Evolutionary conservation across 768 basidiomycete genomes (phyloP).

Genomic region (Leccinum subgranulosum): DNA sequence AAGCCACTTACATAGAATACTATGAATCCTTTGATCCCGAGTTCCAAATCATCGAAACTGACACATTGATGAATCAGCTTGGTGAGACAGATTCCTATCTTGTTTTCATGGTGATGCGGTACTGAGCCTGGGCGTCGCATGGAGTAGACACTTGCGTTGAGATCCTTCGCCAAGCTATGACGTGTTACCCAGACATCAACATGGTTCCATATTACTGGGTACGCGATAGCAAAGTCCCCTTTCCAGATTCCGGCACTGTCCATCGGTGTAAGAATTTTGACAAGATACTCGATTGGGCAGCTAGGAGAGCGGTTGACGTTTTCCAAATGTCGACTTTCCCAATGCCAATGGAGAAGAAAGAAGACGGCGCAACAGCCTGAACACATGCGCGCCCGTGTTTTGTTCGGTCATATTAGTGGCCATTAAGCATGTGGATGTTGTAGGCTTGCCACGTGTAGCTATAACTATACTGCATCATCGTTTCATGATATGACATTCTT

Average conservation of each 20-base stretch:
- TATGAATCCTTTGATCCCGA: background rate
- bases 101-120: background rate
- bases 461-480: too few species aligned
- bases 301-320: background rate
- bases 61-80: background rate
- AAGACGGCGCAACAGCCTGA: background rate
- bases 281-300: conserved; percentile 81
- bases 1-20: conserved; percentile 4
- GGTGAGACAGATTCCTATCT: too few species aligned
- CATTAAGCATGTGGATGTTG: too few species aligned
- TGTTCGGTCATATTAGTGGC: too few species aligned
- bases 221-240: background rate
- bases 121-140: too few species aligned
- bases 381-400: background rate
- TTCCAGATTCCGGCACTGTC: background rate
- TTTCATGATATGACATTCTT: too few species aligned
- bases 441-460: too few species aligned
- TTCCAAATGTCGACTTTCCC: too few species aligned
- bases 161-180: conserved; percentile 3
- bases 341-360: background rate
- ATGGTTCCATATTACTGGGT: conserved; percentile 13
- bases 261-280: conserved; percentile 62
- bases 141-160: conserved; percentile 8
- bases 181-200: conserved; percentile 5
- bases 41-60: background rate